A percentile compares a stretch with the other conserved stretches of the same genome.
Conservation (phyloP, 2,329 filamentous ascomycete species). For the Aspergillus amoenus region DNA sequence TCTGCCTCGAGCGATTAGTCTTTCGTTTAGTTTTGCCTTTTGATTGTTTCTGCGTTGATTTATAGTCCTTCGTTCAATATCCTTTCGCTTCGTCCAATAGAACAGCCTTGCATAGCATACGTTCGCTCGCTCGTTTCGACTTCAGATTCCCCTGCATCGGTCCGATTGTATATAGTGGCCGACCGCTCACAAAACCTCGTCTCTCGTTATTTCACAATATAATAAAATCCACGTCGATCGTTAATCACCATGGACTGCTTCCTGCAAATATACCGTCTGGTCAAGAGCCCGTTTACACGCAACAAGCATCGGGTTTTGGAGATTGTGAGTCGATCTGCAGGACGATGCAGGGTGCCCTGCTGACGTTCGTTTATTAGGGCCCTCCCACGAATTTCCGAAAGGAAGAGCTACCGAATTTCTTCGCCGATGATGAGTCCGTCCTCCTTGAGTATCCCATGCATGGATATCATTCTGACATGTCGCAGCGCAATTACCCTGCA, state of each 20-base stretch:
- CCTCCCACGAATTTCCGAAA: constrained; percentile 45
- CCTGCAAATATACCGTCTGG: constrained; percentile 33
- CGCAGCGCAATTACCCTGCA: constrained; percentile 36
- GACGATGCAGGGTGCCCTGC: not conserved
- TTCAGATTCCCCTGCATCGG: constrained; percentile 8
- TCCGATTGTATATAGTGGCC: constrained; percentile 15
- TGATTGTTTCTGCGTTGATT: constrained; percentile 13
- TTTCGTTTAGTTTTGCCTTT: constrained; percentile 17
- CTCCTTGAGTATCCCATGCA: constrained; percentile 11
- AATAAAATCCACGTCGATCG: not conserved
- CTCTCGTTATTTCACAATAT: constrained; percentile 8
- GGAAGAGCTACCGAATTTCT: constrained; percentile 40
- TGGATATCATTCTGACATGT: constrained; percentile 26
- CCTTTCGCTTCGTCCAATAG: constrained; percentile 3
- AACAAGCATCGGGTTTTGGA: constrained; percentile 32
- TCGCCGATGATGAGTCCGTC: constrained; percentile 41
- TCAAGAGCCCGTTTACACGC: constrained; percentile 34
- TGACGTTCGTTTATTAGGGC: constrained; percentile 28
- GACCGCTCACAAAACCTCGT: constrained; percentile 1
- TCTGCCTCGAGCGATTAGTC: constrained; percentile 21
- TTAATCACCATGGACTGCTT: constrained; percentile 35
- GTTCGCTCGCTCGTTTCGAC: constrained; percentile 5
- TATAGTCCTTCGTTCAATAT: constrained; percentile 15
- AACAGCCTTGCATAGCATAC: constrained; percentile 8
- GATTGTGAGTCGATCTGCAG: constrained; percentile 28